Conservation (phyloP, 805 yeast species). For the Metschnikowia hibisci region DNA sequence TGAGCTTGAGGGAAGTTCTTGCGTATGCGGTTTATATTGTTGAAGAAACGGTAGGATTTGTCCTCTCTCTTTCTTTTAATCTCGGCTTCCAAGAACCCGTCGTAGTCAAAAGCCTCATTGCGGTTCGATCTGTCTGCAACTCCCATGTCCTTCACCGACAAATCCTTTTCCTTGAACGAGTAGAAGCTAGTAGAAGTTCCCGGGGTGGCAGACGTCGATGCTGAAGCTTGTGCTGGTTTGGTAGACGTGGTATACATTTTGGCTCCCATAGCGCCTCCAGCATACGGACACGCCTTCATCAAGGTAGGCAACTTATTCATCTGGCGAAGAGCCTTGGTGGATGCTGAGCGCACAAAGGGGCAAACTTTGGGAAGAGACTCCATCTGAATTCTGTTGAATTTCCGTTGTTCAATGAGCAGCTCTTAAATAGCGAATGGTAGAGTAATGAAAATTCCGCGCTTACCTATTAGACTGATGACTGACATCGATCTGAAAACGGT, state of each 20-base stretch:
- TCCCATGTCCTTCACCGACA: conserved; percentile 24
- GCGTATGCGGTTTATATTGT: conserved; percentile 95
- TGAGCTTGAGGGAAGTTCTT: conserved; percentile 93
- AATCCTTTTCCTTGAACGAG: conserved; percentile 26
- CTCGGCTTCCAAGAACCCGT: conserved; percentile 63
- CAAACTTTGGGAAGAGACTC: conserved; percentile 78
- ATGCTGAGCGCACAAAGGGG: conserved; percentile 71
- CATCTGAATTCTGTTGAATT: conserved; percentile 41
- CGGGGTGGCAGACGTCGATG: conserved; percentile 35
- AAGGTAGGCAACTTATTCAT: conserved; percentile 46
- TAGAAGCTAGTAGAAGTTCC: conserved; percentile 30
- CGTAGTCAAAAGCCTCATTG: conserved; percentile 63
- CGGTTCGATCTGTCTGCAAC: conserved; percentile 32
- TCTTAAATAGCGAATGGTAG: background rate
- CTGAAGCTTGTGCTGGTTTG: conserved; percentile 43
- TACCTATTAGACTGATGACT: background rate
- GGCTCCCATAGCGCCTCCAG: conserved; percentile 69
- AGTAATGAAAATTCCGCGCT: conserved; percentile 1
- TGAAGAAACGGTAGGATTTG: conserved; percentile 92
- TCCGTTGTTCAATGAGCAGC: too few species aligned
- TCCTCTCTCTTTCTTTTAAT: conserved; percentile 73
- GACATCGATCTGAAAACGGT: background rate
- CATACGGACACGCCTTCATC: conserved; percentile 74
- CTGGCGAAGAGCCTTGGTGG: conserved; percentile 57
- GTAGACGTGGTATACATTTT: conserved; percentile 47